These are phyloP conservation scores for Blastocystis sp. DNA, from an alignment of 352 stramenopile genomes.

Conservation along the genomic window DNA sequence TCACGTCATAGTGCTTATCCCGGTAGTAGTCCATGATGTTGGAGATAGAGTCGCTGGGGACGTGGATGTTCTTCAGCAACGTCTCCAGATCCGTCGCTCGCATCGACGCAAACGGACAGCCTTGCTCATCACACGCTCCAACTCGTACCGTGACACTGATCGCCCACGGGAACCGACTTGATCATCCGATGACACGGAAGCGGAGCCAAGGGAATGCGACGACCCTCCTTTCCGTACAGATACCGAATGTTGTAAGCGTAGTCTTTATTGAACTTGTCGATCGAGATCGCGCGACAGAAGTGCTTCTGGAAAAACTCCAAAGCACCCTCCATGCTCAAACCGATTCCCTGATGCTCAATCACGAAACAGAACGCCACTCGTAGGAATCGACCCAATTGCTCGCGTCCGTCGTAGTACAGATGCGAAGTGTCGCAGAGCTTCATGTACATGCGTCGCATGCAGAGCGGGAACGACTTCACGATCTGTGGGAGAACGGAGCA, in stretches of 20 bases:
- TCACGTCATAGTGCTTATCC: constrained; percentile 10
- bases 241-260: constrained; percentile 76
- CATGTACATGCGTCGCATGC: constrained; percentile 69
- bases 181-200: not conserved
- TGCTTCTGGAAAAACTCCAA: constrained; percentile 70
- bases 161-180: not conserved
- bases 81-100: not conserved
- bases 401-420: constrained; percentile 72
- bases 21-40: not conserved
- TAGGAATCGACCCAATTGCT: constrained; percentile 73
- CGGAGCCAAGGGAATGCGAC: not conserved
- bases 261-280: constrained; percentile 70
- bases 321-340: constrained; percentile 69
- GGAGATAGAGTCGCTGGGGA: not conserved
- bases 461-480: constrained; percentile 64
- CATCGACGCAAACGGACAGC: constrained; percentile 37
- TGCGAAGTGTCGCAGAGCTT: constrained; percentile 70
- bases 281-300: constrained; percentile 66
- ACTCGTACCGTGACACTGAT: constrained; percentile 35
- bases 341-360: constrained; percentile 64
- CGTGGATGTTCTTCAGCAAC: constrained; percentile 10
- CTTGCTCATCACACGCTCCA: not conserved
- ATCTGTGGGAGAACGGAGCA: not conserved
- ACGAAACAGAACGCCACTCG: not conserved
- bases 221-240: constrained; percentile 66